Conservation (phyloP, 768 basidiomycete species). For the Leccinum disarticulatum region DNA sequence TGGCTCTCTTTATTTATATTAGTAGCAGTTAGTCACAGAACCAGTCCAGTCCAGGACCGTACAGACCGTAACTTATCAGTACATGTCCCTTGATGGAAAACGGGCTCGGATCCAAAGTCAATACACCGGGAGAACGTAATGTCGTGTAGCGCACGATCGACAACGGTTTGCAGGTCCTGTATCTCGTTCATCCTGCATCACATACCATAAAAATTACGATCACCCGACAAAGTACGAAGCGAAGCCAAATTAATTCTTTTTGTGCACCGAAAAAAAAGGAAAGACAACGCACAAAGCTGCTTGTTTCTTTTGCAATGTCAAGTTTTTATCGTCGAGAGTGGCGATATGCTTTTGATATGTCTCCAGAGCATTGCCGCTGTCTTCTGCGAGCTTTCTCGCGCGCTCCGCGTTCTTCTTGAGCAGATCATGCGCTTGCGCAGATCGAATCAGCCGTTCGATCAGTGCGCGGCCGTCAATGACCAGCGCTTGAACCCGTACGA, state of each 20-base stretch:
- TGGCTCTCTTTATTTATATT: too few relatives aligned
- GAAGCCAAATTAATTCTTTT: not conserved
- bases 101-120: too few relatives aligned
- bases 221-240: not conserved
- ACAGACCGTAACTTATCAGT: too few relatives aligned
- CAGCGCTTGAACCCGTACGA: slow-evolving; percentile 73
- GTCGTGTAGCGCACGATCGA: slow-evolving; percentile 50
- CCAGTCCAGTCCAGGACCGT: too few relatives aligned
- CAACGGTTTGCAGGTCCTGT: slow-evolving; percentile 52
- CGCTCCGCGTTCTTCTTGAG: slow-evolving; percentile 91
- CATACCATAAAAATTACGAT: not conserved
- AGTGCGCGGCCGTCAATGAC: slow-evolving; percentile 81
- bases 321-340: slow-evolving; percentile 74
- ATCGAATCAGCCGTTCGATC: slow-evolving; percentile 79
- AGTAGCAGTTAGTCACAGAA: too few relatives aligned
- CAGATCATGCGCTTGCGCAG: slow-evolving; percentile 86
- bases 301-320: slow-evolving; percentile 48
- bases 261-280: not conserved
- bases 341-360: slow-evolving; percentile 89
- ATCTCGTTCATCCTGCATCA: slow-evolving; percentile 63
- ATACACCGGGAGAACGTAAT: too few relatives aligned
- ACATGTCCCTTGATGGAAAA: too few relatives aligned
- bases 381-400: slow-evolving; percentile 87
- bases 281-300: slow-evolving; percentile 52
- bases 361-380: slow-evolving; percentile 75